These are phyloP conservation scores for Zanthoxylum bungeanum DNA, from an alignment of 345 rosid species.

Conservation along the genomic window DNA sequence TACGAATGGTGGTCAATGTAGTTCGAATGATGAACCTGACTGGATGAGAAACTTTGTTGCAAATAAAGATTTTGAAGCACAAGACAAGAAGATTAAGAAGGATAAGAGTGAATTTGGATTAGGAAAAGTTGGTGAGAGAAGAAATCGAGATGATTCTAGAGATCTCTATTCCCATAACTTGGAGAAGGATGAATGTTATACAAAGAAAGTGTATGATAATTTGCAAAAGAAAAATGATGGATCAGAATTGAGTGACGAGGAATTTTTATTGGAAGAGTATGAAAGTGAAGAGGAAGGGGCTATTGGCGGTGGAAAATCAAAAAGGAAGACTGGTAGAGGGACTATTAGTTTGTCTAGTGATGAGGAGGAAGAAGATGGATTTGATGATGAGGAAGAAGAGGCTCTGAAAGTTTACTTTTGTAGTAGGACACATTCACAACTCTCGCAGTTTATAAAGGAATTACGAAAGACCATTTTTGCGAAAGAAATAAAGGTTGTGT, in stretches of 20 bases:
- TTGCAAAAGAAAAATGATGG: slow-evolving; percentile 25
- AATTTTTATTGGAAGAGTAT: slow-evolving; percentile 80
- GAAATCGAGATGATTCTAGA: slow-evolving; percentile 20
- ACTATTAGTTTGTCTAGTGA: slow-evolving; percentile 61
- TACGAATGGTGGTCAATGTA: slow-evolving; percentile 15
- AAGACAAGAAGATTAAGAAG: slow-evolving; percentile 31
- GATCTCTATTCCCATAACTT: slow-evolving; percentile 17
- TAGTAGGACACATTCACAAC: slow-evolving; percentile 94
- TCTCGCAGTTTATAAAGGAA: slow-evolving; percentile 82
- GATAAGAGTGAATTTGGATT: slow-evolving; percentile 24
- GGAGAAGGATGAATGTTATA: slow-evolving; percentile 20
- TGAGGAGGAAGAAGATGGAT: slow-evolving; percentile 37
- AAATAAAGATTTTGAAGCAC: slow-evolving; percentile 19
- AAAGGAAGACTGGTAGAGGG: slow-evolving; percentile 48
- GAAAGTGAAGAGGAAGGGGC: slow-evolving; percentile 69
- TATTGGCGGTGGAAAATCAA: slow-evolving; percentile 30
- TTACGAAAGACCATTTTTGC: slow-evolving; percentile 69
- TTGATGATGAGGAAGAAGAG: slow-evolving; percentile 33
- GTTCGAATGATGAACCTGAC: slow-evolving; percentile 71
- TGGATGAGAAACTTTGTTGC: slow-evolving; percentile 70
- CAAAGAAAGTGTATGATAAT: slow-evolving; percentile 21
- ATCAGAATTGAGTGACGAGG: slow-evolving; percentile 45
- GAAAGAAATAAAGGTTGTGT: slow-evolving; percentile 48
- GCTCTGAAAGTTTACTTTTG: slow-evolving; percentile 71
- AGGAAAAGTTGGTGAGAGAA: slow-evolving; percentile 24